Evolutionary conservation across 2,329 filamentous ascomycete genomes (phyloP), one percentile per base, ranked within the genome.

Genomic region (Phialophora chinensis): DNA sequence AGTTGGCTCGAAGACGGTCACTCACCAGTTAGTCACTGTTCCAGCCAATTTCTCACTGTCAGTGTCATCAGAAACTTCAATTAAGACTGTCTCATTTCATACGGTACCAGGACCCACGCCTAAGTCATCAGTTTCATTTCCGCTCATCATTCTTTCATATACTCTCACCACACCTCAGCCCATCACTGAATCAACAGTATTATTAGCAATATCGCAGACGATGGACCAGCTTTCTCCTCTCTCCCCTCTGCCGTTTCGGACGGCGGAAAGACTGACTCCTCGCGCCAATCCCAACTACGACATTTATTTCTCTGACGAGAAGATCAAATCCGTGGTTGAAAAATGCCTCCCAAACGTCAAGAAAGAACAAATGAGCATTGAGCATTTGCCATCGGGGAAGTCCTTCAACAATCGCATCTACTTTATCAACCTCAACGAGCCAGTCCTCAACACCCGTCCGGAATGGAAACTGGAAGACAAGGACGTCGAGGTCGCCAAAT

Each of bases 391-490:
- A n/a, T 65, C 60, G 1, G 68, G 70, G 17, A 66, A 69, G n/a
- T 72, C 70, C 0, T 69, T 72, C 68, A 69, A 69, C 57, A 72
- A 70, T 42, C 62, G 68, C 42, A 72, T 72, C 65, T 72, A 72
- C 62, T 70, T 66, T 50, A 49, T 72, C 44, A 61, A 69, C 31
- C 63, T 71, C 49, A 55, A 20, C 60, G 62, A 59, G 27, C 68
- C 66, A 4, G 55, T 58, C 3, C 49, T 33, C 14, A 38, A 44
- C 20, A 25, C 42, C 7, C 47, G 66, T 17, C 66, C 62, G 4
- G 47, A 62, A 17, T 68, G 62, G 62, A 62, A 31, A 10, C 49
- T 29, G 11, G 49, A 27, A 14, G 53, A 47, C n/a, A 59, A 35
- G n/a, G 54, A 49, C 17, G 57, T 59, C 25, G 62, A 68, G 27